phyloP scores from a whole-genome alignment of 2,329 filamentous ascomycete species.

The Aspergillus spinulosporus region DNA sequence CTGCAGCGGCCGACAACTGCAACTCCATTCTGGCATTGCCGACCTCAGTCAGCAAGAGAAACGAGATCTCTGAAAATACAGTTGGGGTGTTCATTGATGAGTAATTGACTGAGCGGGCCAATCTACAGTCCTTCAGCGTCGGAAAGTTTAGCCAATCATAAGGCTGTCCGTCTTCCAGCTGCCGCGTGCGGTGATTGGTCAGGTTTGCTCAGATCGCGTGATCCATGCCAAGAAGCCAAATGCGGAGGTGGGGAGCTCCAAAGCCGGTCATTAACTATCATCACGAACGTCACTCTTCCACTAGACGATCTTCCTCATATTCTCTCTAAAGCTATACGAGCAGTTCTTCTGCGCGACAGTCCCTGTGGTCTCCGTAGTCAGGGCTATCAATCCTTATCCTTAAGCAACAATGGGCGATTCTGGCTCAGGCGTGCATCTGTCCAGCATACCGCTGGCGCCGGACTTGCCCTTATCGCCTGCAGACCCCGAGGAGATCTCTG shows the following conservation, averaged over 20 bases:
- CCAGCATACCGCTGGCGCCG: slow-evolving; percentile 18
- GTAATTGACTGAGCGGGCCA: too few relatives aligned
- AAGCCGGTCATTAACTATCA: not conserved
- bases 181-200: not conserved
- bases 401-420: slow-evolving; percentile 35
- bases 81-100: too few relatives aligned
- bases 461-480: slow-evolving; percentile 19
- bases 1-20: too few relatives aligned
- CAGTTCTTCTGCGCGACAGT: not conserved
- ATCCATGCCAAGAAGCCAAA: slow-evolving; percentile 22
- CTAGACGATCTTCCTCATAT: slow-evolving; percentile 7
- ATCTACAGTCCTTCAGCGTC: too few relatives aligned
- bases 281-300: slow-evolving; percentile 7
- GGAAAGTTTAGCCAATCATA: too few relatives aligned
- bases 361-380: not conserved
- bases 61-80: too few relatives aligned
- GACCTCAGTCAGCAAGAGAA: too few relatives aligned
- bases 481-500: slow-evolving; percentile 33
- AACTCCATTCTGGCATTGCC: too few relatives aligned
- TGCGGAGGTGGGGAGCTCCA: slow-evolving; percentile 18
- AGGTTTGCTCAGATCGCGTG: not conserved
- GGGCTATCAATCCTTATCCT: not conserved
- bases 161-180: too few relatives aligned
- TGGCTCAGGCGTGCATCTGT: slow-evolving; percentile 23
- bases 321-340: not conserved